Evolutionary conservation across 23 red algal species (phyloP), one percentile per base, ranked within the genome.

Genomic region (Gracilaria domingensis): DNA sequence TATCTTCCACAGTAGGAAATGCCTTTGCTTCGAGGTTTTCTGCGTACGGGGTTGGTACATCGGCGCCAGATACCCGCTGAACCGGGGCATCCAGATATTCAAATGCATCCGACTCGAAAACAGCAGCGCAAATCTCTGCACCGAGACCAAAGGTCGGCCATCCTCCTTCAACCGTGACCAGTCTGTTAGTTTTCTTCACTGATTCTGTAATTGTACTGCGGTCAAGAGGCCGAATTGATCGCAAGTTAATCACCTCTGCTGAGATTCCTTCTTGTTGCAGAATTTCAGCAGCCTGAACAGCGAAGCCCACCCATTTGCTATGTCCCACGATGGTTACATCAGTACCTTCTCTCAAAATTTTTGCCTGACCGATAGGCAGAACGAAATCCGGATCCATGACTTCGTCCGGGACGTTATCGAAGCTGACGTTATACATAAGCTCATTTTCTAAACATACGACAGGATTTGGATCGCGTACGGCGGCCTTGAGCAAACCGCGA

Each of bases 241-340:
- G 91, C 81, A 99, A 61, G 70, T 99, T 99, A 58, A 99, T 96
- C 12, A 99, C 94, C 93, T 99, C 97, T 21, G 89, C 94, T 35
- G 83, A 83, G 0, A 99, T 86, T 24, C 94, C 97, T 40, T 98
- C 73, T 11, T 93, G 65, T n/a, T 79, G 75, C 18, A 99, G 70
- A 54, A 76, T 88, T 61, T 95, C 85, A 20, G 97, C 97, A 8
- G 95, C 97, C 56, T 95, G 72, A 16, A 95, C 20, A n/a, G 88
- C 88, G 48, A 95, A 82, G 12, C 92, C 97, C 2, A 99, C 97
- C 58, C 60, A 53, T 13, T 75, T 82, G 38, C 88, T 90, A 37
- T 94, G 85, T 30, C 84, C 83, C 6, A 99, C 97, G 56, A 99
- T 91, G 16, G 97, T 99, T n/a, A 95, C 58, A 50, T 99, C 93